A percentile compares a stretch with the other conserved stretches of the same genome.
These are phyloP conservation scores for Physcomitrium patens DNA, from an alignment of 225 moss, liverwort and hornwort species.

Conservation along the genomic window DNA sequence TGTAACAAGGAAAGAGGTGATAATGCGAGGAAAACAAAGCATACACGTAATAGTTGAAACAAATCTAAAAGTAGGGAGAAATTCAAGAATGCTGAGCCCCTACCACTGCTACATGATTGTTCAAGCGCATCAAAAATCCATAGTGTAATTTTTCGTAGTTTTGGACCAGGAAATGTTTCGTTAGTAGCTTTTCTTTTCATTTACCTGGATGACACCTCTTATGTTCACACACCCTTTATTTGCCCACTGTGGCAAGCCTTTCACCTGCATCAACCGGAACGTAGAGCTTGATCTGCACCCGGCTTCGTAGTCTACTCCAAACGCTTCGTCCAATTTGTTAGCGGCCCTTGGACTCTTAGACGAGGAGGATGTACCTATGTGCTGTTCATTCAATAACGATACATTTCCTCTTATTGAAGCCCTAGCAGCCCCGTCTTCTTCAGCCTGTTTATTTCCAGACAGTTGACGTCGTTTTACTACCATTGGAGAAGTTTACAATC, in stretches of 20 bases:
- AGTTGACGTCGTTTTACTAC: slow-evolving; percentile 11
- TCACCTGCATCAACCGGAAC: slow-evolving; percentile 77
- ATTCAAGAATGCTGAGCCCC: slow-evolving; percentile 8
- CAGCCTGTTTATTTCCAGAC: slow-evolving; percentile 47
- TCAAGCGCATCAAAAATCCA: slow-evolving; percentile 1
- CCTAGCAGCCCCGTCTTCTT: slow-evolving; percentile 53
- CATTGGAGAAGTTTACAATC: neutral
- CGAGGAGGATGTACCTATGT: slow-evolving; percentile 31
- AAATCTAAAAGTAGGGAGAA: slow-evolving; percentile 10
- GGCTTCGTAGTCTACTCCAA: slow-evolving; percentile 56
- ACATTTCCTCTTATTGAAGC: slow-evolving; percentile 33
- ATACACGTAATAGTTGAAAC: slow-evolving; percentile 15
- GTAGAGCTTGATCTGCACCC: slow-evolving; percentile 58
- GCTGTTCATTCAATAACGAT: slow-evolving; percentile 30
- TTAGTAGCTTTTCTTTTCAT: neutral
- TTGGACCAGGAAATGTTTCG: neutral
- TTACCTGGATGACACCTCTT: slow-evolving; percentile 78
- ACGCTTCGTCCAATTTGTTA: slow-evolving; percentile 30
- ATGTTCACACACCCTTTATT: slow-evolving; percentile 76
- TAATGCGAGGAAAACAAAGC: neutral
- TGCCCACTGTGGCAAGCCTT: slow-evolving; percentile 69
- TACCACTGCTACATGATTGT: slow-evolving; percentile 5
- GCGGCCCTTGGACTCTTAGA: slow-evolving; percentile 30
- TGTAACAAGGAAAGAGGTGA: neutral
- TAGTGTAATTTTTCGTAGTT: neutral